Percentiles rank a stretch among this genome's conserved stretches.
phyloP scores from a whole-genome alignment of 139 green algal species.

The Tetradesmus obliquus region DNA sequence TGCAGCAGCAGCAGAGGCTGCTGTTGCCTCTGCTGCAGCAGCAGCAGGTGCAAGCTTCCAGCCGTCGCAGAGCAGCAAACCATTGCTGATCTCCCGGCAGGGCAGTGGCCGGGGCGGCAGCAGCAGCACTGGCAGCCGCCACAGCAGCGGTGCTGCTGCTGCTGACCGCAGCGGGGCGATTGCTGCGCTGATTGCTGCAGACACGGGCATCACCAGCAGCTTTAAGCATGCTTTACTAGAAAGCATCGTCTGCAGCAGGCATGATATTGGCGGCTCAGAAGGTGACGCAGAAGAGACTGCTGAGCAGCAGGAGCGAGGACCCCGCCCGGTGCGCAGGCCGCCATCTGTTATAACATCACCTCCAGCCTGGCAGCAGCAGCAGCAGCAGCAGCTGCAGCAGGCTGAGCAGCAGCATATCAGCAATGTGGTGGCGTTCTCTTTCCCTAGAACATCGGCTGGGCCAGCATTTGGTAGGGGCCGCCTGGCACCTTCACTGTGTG shows the following conservation, averaged over 20 bases:
- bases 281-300: background rate
- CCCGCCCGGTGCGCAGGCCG: background rate
- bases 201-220: slow-evolving; percentile 25
- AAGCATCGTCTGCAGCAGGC: background rate
- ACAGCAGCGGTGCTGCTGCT: background rate
- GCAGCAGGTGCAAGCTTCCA: background rate
- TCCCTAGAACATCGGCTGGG: slow-evolving; percentile 8
- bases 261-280: background rate
- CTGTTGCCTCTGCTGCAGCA: background rate
- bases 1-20: slow-evolving; percentile 2
- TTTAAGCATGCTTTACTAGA: slow-evolving; percentile 26
- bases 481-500: slow-evolving; percentile 7
- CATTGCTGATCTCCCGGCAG: background rate
- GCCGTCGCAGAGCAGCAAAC: background rate
- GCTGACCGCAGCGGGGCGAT: background rate
- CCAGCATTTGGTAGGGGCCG: slow-evolving; percentile 21
- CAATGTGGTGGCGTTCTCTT: slow-evolving; percentile 21
- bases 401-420: background rate
- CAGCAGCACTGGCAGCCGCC: background rate
- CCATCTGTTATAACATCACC: background rate
- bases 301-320: background rate
- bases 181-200: slow-evolving; percentile 10
- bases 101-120: background rate
- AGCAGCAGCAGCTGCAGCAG: slow-evolving; percentile 21
- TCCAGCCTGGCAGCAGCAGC: background rate